phyloP scores from a whole-genome alignment of 2,329 filamentous ascomycete species.

The Pestalotiopsis sp. region DNA sequence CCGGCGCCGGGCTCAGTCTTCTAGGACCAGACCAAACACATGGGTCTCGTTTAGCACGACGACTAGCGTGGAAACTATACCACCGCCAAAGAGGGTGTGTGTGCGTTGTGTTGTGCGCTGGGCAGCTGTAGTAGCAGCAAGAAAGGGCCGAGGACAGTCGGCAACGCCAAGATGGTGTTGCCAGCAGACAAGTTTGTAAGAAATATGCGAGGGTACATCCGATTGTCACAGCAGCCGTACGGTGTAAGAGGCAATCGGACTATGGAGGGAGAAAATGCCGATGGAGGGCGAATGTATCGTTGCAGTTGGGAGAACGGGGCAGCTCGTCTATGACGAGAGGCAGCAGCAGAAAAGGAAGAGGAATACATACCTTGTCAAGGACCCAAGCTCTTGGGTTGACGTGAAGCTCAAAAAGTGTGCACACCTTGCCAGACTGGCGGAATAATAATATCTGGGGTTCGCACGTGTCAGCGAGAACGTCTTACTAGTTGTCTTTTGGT shows the following conservation, averaged over 20 bases:
- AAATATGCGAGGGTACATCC: conserved; percentile 32
- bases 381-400: conserved; percentile 13
- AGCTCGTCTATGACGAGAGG: conserved; percentile 18
- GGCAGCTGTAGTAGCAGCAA: conserved; percentile 30
- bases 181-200: conserved; percentile 32
- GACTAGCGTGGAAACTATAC: conserved; percentile 28
- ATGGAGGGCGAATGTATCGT: conserved; percentile 37
- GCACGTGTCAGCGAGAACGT: conserved; percentile 19
- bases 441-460: not conserved
- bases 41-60: conserved; percentile 28
- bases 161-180: conserved; percentile 30
- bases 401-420: conserved; percentile 9
- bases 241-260: conserved; percentile 22
- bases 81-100: conserved; percentile 23
- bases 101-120: conserved; percentile 33
- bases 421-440: conserved; percentile 11
- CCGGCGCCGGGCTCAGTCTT: not conserved
- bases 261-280: conserved; percentile 19
- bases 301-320: conserved; percentile 32
- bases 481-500: conserved; percentile 9
- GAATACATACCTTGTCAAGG: conserved; percentile 28
- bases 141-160: conserved; percentile 33
- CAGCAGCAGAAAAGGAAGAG: conserved; percentile 18
- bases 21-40: conserved; percentile 17
- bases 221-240: conserved; percentile 31